Evolutionary conservation across 148 eudicot genomes (phyloP).

Genomic region (Nepenthes mirabilis): DNA sequence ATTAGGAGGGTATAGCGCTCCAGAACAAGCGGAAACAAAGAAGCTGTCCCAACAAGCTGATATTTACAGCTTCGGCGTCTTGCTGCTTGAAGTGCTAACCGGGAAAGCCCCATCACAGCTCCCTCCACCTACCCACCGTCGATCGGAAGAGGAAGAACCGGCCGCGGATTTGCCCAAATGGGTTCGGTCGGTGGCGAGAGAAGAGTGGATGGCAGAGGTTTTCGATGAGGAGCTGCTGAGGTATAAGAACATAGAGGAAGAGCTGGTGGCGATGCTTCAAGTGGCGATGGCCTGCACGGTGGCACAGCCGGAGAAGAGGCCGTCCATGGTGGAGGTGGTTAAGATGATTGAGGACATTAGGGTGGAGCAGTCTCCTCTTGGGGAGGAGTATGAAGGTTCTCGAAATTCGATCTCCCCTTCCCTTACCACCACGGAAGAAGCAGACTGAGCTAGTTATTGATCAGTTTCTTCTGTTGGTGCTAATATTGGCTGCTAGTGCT

Average conservation of each 20-base stretch:
- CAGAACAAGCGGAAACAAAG: constrained; percentile 62
- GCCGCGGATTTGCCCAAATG: constrained; percentile 68
- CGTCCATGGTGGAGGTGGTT: constrained; percentile 60
- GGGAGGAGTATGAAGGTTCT: constrained; percentile 89
- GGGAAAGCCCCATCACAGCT: constrained; percentile 53
- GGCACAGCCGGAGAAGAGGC: constrained; percentile 74
- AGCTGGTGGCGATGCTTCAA: constrained; percentile 78
- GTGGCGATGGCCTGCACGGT: constrained; percentile 84
- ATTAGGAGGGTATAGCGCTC: constrained; percentile 81
- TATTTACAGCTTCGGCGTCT: constrained; percentile 80
- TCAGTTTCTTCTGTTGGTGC: not conserved
- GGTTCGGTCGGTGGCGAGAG: constrained; percentile 82
- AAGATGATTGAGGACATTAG: constrained; percentile 88
- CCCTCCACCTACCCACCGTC: constrained; percentile 34
- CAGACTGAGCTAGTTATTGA: not conserved
- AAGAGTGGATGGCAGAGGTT: constrained; percentile 96
- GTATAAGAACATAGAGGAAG: constrained; percentile 96
- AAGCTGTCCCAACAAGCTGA: constrained; percentile 83
- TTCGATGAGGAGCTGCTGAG: constrained; percentile 78
- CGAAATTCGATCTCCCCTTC: constrained; percentile 76
- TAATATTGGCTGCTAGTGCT: no score
- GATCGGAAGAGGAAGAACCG: constrained; percentile 19
- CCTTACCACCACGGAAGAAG: constrained; percentile 65
- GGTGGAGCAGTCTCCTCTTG: constrained; percentile 80
- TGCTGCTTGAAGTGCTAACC: constrained; percentile 65